Percentiles rank a stretch among this genome's conserved stretches.
phyloP scores from a whole-genome alignment of 805 yeast genomes.

The Hanseniaspora valbyensis region DNA sequence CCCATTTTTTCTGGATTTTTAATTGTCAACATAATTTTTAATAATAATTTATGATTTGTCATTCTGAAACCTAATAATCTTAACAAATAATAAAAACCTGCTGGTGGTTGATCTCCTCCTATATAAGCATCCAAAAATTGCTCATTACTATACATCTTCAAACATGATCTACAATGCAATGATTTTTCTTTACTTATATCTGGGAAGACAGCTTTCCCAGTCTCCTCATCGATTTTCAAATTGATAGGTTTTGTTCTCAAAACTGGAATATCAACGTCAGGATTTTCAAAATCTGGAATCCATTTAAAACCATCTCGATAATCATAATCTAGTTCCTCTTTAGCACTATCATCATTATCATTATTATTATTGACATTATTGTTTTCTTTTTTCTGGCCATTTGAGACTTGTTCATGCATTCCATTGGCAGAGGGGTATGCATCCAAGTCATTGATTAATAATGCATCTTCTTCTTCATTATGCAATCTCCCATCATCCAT shows the following conservation, averaged over 20 bases:
- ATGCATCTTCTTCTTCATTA: slow-evolving; percentile 13
- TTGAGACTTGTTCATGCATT: too few species aligned
- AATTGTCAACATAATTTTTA: slow-evolving; percentile 18
- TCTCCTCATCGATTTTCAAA: slow-evolving; percentile 15
- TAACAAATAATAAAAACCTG: slow-evolving; percentile 47
- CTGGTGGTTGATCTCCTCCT: slow-evolving; percentile 48
- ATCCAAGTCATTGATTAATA: slow-evolving; percentile 14
- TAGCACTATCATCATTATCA: slow-evolving; percentile 20
- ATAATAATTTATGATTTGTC: slow-evolving; percentile 30
- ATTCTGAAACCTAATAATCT: slow-evolving; percentile 52
- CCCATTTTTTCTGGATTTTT: slow-evolving; percentile 17
- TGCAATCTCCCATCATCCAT: slow-evolving; percentile 15
- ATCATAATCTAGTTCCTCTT: slow-evolving; percentile 19
- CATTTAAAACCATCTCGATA: slow-evolving; percentile 1
- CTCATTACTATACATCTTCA: slow-evolving; percentile 51
- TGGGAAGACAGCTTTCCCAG: slow-evolving; percentile 31
- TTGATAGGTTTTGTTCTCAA: slow-evolving; percentile 18
- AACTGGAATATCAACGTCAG: slow-evolving; percentile 21
- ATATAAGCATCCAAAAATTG: slow-evolving; percentile 50
- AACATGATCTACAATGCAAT: slow-evolving; percentile 38
- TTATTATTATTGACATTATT: slow-evolving; percentile 20
- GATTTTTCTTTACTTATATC: slow-evolving; percentile 35
- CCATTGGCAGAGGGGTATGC: slow-evolving; percentile 6
- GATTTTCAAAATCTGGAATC: slow-evolving; percentile 17
- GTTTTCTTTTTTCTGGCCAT: too few species aligned